phyloP scores from a whole-genome alignment of 768 basidiomycete genomes.

The Inosperma sp. region DNA sequence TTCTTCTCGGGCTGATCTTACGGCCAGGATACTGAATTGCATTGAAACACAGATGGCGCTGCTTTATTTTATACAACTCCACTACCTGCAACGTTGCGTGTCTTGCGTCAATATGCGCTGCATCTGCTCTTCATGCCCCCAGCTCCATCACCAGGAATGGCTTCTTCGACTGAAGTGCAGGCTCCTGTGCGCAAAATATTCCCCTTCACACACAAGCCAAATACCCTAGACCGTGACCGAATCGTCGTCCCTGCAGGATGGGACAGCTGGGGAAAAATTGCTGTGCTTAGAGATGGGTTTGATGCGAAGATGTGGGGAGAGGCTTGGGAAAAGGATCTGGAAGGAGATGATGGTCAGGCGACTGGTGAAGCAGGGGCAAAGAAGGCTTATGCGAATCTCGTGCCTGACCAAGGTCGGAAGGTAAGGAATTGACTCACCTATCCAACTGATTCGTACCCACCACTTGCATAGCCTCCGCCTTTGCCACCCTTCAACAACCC shows the following conservation, averaged over 20 bases:
- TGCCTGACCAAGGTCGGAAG: constrained; percentile 72
- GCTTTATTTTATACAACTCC: constrained; percentile 87
- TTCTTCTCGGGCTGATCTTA: constrained; percentile 13
- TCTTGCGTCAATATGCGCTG: constrained; percentile 78
- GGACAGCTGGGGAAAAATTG: constrained; percentile 98
- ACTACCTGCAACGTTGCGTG: constrained; percentile 66
- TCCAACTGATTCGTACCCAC: background rate
- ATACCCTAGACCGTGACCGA: constrained; percentile 87
- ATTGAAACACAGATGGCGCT: constrained; percentile 70
- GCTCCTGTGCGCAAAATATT: constrained; percentile 74
- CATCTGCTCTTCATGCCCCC: constrained; percentile 77
- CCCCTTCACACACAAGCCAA: constrained; percentile 82
- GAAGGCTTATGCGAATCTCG: constrained; percentile 63
- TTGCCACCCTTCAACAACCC: constrained; percentile 77
- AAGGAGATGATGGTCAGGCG: constrained; percentile 36
- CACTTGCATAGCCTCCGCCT: constrained; percentile 46
- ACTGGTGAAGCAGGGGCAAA: constrained; percentile 56
- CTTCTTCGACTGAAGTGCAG: constrained; percentile 58
- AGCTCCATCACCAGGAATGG: constrained; percentile 63
- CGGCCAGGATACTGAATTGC: background rate
- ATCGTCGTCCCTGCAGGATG: constrained; percentile 93
- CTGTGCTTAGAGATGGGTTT: constrained; percentile 85
- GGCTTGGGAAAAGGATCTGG: constrained; percentile 73
- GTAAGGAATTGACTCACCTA: constrained; percentile 32
- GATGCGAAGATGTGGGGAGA: constrained; percentile 78